Base-by-base conservation (phyloP, 345 rosid genomes). In the Salix viminalis region DNA sequence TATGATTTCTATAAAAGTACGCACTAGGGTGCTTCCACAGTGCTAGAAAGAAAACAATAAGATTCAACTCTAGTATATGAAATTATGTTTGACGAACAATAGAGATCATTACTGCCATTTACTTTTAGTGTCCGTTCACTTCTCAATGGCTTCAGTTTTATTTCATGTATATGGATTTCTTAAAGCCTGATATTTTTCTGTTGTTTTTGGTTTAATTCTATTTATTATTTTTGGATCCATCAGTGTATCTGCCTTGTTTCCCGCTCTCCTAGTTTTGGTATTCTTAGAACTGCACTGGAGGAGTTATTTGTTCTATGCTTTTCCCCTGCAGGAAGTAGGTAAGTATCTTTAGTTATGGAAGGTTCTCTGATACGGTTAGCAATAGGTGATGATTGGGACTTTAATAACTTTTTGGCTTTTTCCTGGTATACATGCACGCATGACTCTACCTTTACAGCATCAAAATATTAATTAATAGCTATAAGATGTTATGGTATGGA, bases 161-260 rank as follows among this genome's bases (percentile, higher is more conserved):
- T 66, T 66, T 18, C 36, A 12, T 39, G 44, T 16, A 24, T 28
- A 16, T 18, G 54, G 16, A 39, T 39, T 39, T 39, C 10, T 39
- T 39, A 39, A 39, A 39, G 42, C 42, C 6, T 39, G 42, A 39
- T 39, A 39, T 8, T 6, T 39, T 39, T 39, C 42, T 19, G 3
- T 23, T 44, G 30, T 70, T 28, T 54, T 72, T 65, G 44, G 32
- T 9, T 3, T 44, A 7, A 18, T 19, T 42, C 19, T 75, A 23
- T 30, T 4, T 32, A 32, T 13, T 75, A 34, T 34, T 60, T 98
- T 94, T 88, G 99, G 99, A 10, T 85, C 99, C 21, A 94, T 92
- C 97, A 92, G 87, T 96, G 99, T 81, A 91, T 96, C 65, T 94
- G 99, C 79, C 81, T 96, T 70, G 92, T 96, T 80, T 96, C 99